A percentile compares a stretch with the other conserved stretches of the same genome.
These are phyloP conservation scores for Neonectria coccinea DNA, from an alignment of 2,329 filamentous ascomycete genomes.

Conservation along the genomic window DNA sequence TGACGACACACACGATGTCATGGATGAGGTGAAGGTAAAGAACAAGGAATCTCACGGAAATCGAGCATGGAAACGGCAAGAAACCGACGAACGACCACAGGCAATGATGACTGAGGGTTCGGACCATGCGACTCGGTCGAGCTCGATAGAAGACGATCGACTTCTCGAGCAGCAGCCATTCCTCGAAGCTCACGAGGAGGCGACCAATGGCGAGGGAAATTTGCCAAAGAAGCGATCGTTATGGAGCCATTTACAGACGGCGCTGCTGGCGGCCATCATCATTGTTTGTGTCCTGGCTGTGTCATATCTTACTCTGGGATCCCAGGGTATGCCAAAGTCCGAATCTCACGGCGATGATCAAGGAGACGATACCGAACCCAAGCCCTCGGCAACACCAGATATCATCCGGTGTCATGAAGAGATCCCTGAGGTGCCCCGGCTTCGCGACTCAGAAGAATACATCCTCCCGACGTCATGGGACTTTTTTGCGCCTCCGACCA, in stretches of 20 bases:
- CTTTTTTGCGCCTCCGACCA: constrained; percentile 59
- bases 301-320: constrained; percentile 36
- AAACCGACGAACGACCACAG: not conserved
- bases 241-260: constrained; percentile 28
- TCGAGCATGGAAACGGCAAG: constrained; percentile 2
- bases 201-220: not conserved
- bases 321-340: constrained; percentile 16
- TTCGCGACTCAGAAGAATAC: constrained; percentile 62
- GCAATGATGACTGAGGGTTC: not conserved
- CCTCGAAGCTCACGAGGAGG: constrained; percentile 3
- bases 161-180: constrained; percentile 28
- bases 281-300: constrained; percentile 42
- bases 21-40: constrained; percentile 17
- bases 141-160: constrained; percentile 18
- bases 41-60: constrained; percentile 18
- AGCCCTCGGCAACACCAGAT: not conserved
- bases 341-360: constrained; percentile 15
- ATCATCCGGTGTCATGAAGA: constrained; percentile 43
- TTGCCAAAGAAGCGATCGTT: not conserved
- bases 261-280: constrained; percentile 39
- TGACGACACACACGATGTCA: constrained; percentile 15
- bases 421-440: constrained; percentile 35
- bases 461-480: constrained; percentile 69
- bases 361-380: constrained; percentile 18
- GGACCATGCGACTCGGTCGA: constrained; percentile 5